Base-by-base conservation (phyloP, 1,139 yeast genomes). In the Taiozyma sp. region DNA sequence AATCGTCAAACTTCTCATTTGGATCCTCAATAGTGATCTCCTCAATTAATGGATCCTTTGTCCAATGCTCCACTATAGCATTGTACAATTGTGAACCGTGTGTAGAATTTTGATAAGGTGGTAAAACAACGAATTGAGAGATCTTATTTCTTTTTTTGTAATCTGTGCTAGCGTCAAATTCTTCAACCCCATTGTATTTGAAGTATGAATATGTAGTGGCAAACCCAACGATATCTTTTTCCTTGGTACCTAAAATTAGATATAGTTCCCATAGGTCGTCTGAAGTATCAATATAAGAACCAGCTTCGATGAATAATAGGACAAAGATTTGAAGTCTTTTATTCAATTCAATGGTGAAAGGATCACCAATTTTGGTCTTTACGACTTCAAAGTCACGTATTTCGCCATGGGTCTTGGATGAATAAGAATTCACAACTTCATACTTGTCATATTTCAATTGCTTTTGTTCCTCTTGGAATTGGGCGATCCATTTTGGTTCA, bases 1-100 rank as follows among this genome's bases (percentile, higher is more conserved):
- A 71, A 63, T 88, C 96, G 63, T 93, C 99, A 68, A 93, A 93
- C 43, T 83, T 81, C 65, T 91, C 97, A 63, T 87, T 88, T 3
- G 99, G 99, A 65, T 95, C 99, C 65, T 93, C 99, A 10, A 95
- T 91, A 0, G 93, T 90, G 42, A 93, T 76, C 62, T 91, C 96
- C 41, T 72, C 69, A n/a, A 90, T 80, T 4, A 64, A 56, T 0
- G 67, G 61, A 55, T 87, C 85, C 0, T 62, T 58, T 7, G 73
- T 59, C 87, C 96, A 89, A 42, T 66, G 55, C 1, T 74, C 69
- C 50, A 78, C 74, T 8, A 93, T 68, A 1, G 75, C 58, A 14
- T 72, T 69, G 66, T 93, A 93, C 42, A 93, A 70, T 22, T 68
- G 66, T 2, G 81, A 79, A 2, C 99, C 99, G 52, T 84, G 80